Percentiles rank a stretch among this genome's conserved stretches.
Conservation (phyloP, 2,329 filamentous ascomycete genomes). For the Phialophora macrospora region DNA sequence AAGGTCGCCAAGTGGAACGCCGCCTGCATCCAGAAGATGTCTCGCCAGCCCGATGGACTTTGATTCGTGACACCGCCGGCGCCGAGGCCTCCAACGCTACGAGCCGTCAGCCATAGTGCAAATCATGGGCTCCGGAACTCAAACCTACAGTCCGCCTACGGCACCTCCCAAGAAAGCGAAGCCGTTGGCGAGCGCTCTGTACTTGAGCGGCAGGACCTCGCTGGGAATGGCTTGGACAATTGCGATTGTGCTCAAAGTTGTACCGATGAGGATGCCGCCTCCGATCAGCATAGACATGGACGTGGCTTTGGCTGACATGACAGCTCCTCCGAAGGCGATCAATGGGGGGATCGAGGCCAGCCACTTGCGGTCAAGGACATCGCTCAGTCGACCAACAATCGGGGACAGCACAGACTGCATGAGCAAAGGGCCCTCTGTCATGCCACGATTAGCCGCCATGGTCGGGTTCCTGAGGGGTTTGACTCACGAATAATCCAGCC, state of each 20-base stretch:
- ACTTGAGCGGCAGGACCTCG: slow-evolving; percentile 63
- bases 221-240: slow-evolving; percentile 62
- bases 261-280: slow-evolving; percentile 63
- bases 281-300: slow-evolving; percentile 63
- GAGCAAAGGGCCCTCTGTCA: slow-evolving; percentile 58
- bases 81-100: slow-evolving; percentile 55
- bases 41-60: slow-evolving; percentile 56
- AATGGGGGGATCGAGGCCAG: slow-evolving; percentile 59
- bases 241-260: slow-evolving; percentile 59
- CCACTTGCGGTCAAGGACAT: slow-evolving; percentile 61
- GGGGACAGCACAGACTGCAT: slow-evolving; percentile 64
- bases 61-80: slow-evolving; percentile 60
- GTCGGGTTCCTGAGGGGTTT: background rate
- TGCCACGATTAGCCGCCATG: slow-evolving; percentile 7
- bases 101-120: background rate
- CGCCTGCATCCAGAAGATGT: slow-evolving; percentile 65
- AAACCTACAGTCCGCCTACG: slow-evolving; percentile 57
- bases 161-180: slow-evolving; percentile 58
- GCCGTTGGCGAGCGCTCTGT: slow-evolving; percentile 61
- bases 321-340: slow-evolving; percentile 59
- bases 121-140: background rate
- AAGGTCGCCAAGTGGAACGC: slow-evolving; percentile 57
- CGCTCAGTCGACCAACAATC: slow-evolving; percentile 61
- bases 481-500: slow-evolving; percentile 61
- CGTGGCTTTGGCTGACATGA: slow-evolving; percentile 60